Conservation (phyloP, 192 early-diverging fungal genomes). For the Coemansia sp. region DNA sequence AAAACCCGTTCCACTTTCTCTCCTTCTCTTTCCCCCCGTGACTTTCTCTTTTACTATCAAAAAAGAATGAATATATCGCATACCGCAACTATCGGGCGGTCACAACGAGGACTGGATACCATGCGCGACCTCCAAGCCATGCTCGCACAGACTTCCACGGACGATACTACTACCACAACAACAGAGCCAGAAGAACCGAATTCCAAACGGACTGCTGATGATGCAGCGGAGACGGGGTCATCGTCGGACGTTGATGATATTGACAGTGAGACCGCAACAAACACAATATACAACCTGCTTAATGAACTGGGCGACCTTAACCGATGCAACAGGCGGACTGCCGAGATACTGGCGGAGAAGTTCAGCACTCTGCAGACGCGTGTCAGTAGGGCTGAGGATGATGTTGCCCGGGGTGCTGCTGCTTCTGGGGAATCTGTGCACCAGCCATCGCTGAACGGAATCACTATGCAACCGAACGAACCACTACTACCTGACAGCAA, state of each 20-base stretch:
- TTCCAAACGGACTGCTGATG: slow-evolving; percentile 4
- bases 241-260: slow-evolving; percentile 45
- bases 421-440: background rate
- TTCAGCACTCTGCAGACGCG: slow-evolving; percentile 43
- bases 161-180: background rate
- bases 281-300: slow-evolving; percentile 50
- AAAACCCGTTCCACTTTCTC: background rate
- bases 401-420: background rate
- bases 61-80: slow-evolving; percentile 34
- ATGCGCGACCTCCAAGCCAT: slow-evolving; percentile 32
- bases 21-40: slow-evolving; percentile 1
- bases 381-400: slow-evolving; percentile 18
- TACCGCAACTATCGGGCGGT: slow-evolving; percentile 49
- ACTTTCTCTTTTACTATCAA: background rate
- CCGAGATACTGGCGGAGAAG: slow-evolving; percentile 37
- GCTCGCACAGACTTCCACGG: slow-evolving; percentile 16
- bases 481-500: background rate
- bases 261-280: slow-evolving; percentile 45
- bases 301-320: slow-evolving; percentile 50
- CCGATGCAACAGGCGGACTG: slow-evolving; percentile 40
- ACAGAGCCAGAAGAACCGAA: background rate
- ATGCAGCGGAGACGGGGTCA: background rate
- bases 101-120: slow-evolving; percentile 33
- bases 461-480: background rate
- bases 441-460: too few species aligned